Conservation (phyloP, 345 rosid species). For the Conringia planisiliqua region DNA sequence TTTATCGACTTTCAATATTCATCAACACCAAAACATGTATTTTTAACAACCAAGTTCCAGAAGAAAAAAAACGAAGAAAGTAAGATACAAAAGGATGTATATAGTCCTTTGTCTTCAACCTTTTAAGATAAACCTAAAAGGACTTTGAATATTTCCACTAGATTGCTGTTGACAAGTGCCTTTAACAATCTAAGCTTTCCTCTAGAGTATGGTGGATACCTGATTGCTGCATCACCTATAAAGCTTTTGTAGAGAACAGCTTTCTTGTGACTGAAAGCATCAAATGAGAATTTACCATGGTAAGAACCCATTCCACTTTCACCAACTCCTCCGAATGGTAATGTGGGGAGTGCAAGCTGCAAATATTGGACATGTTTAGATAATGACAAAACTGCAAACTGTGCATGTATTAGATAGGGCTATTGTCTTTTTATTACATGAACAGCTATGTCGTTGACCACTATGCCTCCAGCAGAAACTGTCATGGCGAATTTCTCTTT, state of each 20-base stretch:
- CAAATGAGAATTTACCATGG: constrained; percentile 96
- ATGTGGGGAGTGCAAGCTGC: constrained; percentile 61
- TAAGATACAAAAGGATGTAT: not conserved
- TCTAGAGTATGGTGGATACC: constrained; percentile 82
- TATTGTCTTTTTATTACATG: constrained; percentile 49
- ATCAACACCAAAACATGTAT: constrained; percentile 1
- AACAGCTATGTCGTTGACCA: constrained; percentile 73
- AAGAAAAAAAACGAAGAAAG: not conserved
- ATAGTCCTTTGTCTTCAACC: not conserved
- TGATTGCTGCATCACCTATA: constrained; percentile 49
- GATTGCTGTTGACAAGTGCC: constrained; percentile 51
- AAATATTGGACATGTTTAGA: not conserved
- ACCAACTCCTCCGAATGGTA: constrained; percentile 97
- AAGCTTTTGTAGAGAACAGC: constrained; percentile 74
- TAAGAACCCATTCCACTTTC: constrained; percentile 91
- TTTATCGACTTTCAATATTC: constrained; percentile 7
- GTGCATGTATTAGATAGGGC: not conserved
- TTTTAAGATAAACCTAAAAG: constrained; percentile 44
- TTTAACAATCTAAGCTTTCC: constrained; percentile 58
- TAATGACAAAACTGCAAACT: not conserved
- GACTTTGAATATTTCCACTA: constrained; percentile 49
- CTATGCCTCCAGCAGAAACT: constrained; percentile 85
- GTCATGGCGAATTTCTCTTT: constrained; percentile 59
- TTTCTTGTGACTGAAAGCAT: constrained; percentile 93
- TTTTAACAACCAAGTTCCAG: not conserved